Conservation (phyloP, 2,329 filamentous ascomycete species). For the Sclerotinia sclerotiorum region DNA sequence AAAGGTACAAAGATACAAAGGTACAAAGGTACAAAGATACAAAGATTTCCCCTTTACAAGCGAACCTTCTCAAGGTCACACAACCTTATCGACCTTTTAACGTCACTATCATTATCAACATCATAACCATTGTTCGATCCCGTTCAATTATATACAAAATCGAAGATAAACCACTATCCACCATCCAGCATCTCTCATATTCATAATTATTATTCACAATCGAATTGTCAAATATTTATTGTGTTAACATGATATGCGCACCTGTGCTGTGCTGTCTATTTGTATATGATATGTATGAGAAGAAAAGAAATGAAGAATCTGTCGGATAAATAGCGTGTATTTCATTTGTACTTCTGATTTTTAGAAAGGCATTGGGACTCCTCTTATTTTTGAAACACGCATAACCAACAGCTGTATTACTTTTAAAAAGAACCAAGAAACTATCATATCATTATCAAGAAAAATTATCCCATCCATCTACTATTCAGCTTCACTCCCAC, state of each 20-base stretch:
- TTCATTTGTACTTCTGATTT: background rate
- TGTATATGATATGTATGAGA: no score
- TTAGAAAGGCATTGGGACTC: no score
- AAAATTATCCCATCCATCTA: background rate
- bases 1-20: no score
- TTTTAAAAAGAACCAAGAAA: background rate
- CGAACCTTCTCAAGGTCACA: background rate
- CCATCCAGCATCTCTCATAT: background rate
- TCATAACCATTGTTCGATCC: background rate
- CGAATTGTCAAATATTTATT: no score
- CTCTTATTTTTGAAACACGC: no score
- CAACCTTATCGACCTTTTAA: background rate
- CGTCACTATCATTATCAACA: no score
- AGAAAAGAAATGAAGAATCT: no score
- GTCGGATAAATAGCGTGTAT: background rate
- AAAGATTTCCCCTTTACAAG: background rate
- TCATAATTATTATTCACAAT: background rate
- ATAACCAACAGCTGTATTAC: background rate
- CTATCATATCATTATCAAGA: background rate
- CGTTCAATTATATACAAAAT: background rate
- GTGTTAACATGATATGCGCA: no score
- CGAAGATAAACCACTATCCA: no score
- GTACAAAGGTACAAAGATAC: background rate
- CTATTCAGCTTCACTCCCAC: slow-evolving; percentile 29
- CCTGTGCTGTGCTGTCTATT: no score